phyloP scores from a whole-genome alignment of 2,329 filamentous ascomycete species.

The Drechslera avenae region DNA sequence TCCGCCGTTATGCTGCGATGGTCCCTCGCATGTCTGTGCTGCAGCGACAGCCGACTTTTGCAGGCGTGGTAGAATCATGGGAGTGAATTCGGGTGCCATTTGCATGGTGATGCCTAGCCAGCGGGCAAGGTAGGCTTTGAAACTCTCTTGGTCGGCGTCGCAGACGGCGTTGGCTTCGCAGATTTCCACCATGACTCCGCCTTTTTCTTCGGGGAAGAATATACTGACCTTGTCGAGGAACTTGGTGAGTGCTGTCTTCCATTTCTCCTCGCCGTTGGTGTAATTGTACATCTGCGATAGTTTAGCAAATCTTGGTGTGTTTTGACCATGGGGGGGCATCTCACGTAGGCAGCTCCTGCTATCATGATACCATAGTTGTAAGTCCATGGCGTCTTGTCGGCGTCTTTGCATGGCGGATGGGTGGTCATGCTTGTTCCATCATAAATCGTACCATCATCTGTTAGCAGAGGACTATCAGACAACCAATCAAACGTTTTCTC shows the following conservation, averaged over 20 bases:
- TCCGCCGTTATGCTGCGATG: slow-evolving; percentile 44
- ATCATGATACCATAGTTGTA: slow-evolving; percentile 49
- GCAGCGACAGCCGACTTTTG: slow-evolving; percentile 60
- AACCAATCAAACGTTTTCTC: slow-evolving; percentile 47
- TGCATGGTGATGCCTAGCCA: slow-evolving; percentile 62
- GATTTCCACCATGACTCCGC: slow-evolving; percentile 50
- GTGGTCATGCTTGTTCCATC: slow-evolving; percentile 34
- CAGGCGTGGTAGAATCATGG: slow-evolving; percentile 58
- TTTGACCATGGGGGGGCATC: background rate
- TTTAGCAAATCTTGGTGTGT: slow-evolving; percentile 12
- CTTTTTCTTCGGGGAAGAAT: slow-evolving; percentile 48
- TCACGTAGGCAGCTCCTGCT: slow-evolving; percentile 41
- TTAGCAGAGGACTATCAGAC: slow-evolving; percentile 31
- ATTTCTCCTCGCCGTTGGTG: slow-evolving; percentile 44
- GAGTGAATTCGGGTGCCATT: slow-evolving; percentile 62
- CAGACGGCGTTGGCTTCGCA: slow-evolving; percentile 51
- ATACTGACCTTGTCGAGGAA: slow-evolving; percentile 40
- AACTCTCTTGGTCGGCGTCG: slow-evolving; percentile 53
- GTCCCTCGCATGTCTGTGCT: slow-evolving; percentile 59
- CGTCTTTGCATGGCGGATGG: slow-evolving; percentile 31
- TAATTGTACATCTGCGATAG: slow-evolving; percentile 46
- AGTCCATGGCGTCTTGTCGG: slow-evolving; percentile 42
- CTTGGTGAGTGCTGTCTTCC: slow-evolving; percentile 36
- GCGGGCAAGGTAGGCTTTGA: slow-evolving; percentile 54
- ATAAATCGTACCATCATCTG: slow-evolving; percentile 32